These are phyloP conservation scores for Silene conica DNA, from an alignment of 148 eudicot genomes.

Conservation along the genomic window DNA sequence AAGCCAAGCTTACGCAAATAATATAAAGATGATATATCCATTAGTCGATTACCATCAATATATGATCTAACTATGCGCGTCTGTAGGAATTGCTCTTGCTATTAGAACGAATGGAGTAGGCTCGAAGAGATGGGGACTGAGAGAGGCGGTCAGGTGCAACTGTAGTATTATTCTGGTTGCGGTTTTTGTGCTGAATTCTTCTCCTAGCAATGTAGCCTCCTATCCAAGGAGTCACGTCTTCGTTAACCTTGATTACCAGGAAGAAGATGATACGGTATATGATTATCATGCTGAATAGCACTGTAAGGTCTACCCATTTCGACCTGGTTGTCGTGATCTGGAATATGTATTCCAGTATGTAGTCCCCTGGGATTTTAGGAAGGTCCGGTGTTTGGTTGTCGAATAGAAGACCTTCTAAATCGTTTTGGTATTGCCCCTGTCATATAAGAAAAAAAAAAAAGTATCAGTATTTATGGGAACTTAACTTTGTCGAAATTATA, in stretches of 20 bases:
- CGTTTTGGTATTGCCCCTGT: slow-evolving; percentile 98
- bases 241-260: slow-evolving; percentile 81
- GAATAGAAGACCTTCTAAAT: slow-evolving; percentile 65
- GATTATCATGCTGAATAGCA: slow-evolving; percentile 76
- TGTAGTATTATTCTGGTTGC: slow-evolving; percentile 44
- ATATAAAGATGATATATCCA: not conserved
- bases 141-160: slow-evolving; percentile 70
- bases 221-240: slow-evolving; percentile 95
- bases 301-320: slow-evolving; percentile 83
- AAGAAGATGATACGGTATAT: slow-evolving; percentile 81
- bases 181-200: slow-evolving; percentile 61
- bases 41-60: not conserved
- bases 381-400: slow-evolving; percentile 69
- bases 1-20: not conserved
- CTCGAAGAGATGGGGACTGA: slow-evolving; percentile 82
- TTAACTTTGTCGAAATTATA: too few species aligned
- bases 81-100: slow-evolving; percentile 1
- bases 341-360: slow-evolving; percentile 67
- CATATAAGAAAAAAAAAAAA: not conserved
- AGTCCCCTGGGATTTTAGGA: slow-evolving; percentile 76
- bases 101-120: slow-evolving; percentile 39
- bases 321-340: slow-evolving; percentile 67
- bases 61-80: slow-evolving; percentile 3
- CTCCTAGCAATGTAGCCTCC: slow-evolving; percentile 84
- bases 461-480: too few species aligned